These are phyloP conservation scores for Scheffersomyces segobiensis DNA, from an alignment of 1,139 yeast genomes.

Conservation along the genomic window DNA sequence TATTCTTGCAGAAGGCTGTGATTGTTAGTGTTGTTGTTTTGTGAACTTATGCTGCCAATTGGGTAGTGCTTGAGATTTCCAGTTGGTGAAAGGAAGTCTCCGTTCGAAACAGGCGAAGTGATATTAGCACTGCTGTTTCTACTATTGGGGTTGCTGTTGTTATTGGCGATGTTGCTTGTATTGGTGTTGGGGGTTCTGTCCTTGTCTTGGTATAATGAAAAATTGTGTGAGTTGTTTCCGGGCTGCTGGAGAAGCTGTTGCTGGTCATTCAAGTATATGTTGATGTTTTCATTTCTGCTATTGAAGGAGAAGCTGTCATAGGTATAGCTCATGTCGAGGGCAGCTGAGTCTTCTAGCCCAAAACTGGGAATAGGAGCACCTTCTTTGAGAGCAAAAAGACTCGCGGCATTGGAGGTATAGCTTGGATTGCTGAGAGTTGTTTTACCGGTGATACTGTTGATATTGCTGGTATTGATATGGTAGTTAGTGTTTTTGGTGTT, in stretches of 20 bases:
- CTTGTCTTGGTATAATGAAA: not conserved
- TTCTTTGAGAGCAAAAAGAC: not conserved
- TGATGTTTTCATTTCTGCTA: not conserved
- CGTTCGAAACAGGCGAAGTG: constrained; percentile 7
- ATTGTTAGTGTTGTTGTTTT: constrained; percentile 4
- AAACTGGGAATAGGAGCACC: not conserved
- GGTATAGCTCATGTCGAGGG: not conserved
- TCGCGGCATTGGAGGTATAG: not conserved
- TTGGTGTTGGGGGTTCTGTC: not conserved
- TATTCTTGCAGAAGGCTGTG: not conserved
- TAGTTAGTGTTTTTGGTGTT: not conserved
- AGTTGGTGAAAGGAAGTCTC: constrained; percentile 11
- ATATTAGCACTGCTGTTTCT: not conserved
- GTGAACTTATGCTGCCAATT: constrained; percentile 2
- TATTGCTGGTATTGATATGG: not conserved
- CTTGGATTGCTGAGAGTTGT: not conserved
- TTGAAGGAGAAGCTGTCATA: not conserved
- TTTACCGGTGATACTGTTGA: not conserved
- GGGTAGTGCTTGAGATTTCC: constrained; percentile 5
- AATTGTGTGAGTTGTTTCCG: not conserved
- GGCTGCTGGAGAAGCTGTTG: not conserved
- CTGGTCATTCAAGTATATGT: not conserved
- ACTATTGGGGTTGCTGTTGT: constrained; percentile 1
- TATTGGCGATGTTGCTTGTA: constrained; percentile 1
- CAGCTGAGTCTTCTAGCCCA: not conserved